Conservation (phyloP, 1,284 basidiomycete species). For the Pseudozyma sp. region DNA sequence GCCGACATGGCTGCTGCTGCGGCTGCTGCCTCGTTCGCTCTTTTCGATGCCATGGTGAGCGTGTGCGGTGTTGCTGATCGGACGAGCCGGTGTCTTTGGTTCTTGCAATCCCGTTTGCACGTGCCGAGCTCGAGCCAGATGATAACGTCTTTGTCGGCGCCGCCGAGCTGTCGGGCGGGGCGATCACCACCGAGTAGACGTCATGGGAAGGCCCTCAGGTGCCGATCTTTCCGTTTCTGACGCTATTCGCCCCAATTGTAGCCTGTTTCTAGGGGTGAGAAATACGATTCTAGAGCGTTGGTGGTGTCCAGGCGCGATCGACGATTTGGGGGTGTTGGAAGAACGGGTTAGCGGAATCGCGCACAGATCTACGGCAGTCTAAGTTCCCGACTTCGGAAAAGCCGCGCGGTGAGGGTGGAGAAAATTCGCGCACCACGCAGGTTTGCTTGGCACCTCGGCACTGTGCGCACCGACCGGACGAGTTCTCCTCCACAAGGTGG, state of each 20-base stretch:
- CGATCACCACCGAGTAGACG: neutral
- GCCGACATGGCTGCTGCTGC: conserved; percentile 13
- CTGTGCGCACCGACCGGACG: too few relatives aligned
- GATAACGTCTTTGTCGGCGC: too few relatives aligned
- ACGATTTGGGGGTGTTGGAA: neutral
- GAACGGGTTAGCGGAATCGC: conserved; percentile 1
- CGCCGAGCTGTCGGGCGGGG: neutral
- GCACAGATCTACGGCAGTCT: conserved; percentile 16
- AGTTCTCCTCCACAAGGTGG: neutral
- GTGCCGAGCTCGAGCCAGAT: neutral
- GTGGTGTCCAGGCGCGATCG: too few relatives aligned
- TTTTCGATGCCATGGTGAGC: conserved; percentile 25
- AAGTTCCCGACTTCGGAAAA: neutral
- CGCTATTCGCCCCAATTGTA: too few relatives aligned
- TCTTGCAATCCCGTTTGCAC: too few relatives aligned
- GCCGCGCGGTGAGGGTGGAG: neutral
- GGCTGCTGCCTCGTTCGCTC: conserved; percentile 10
- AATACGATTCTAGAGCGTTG: too few relatives aligned
- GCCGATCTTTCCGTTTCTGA: too few relatives aligned
- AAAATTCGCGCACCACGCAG: neutral
- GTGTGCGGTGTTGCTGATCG: too few relatives aligned
- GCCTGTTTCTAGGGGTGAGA: too few relatives aligned
- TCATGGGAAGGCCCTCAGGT: neutral
- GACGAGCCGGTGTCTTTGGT: too few relatives aligned
- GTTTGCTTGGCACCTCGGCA: neutral